Base-by-base conservation (phyloP, 176 grass and related monocot genomes). In the sorghum (Sorghum bicolor) region DNA sequence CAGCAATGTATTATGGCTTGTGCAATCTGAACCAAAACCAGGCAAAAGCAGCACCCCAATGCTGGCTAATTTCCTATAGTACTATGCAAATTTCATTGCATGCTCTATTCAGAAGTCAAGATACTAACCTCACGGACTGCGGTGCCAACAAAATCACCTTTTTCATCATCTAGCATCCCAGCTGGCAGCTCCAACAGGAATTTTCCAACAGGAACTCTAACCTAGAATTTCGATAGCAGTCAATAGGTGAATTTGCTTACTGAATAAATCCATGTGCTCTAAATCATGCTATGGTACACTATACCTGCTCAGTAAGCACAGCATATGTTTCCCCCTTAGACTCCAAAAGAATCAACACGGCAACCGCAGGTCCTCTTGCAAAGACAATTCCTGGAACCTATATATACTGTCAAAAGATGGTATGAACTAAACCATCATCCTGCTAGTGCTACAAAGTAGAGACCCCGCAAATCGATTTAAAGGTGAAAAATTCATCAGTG, bases 321-420 rank as follows among this genome's bases (percentile, higher is more conserved):
- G 87, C 89, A 26, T 89, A 98, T 34, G 64, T 93, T 84, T 94
- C 32, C n/a, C 87, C 91, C 44, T 88, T 64, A 2, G 85, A 98
- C 58, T 98, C 96, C 72, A 98, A 82, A 44, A 98, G 93, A 70
- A 98, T 93, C 83, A 98, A 82, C 6, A 98, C 90, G 47, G 93
- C 91, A 95, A 98, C 96, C 66, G 91, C 85, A 8, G 89, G 89
- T 4, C 93, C 96, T 84, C 96, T 93, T 81, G 96, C 84, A 74
- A 98, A 98, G 61, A 98, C 96, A 76, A 98, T 98, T 67, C 93
- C 96, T 92, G 93, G 96, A 94, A 98, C 86, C 93, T 98, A 92
- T 63, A 89, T 30, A 47, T 47, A 72, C 8, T 76, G 74, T 72
- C 65, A 62, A 79, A 83, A 75, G 2, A 82, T 67, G 68, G 10